Base-by-base conservation (phyloP, 1,284 basidiomycete species). In the Pulveroboletus sp. region DNA sequence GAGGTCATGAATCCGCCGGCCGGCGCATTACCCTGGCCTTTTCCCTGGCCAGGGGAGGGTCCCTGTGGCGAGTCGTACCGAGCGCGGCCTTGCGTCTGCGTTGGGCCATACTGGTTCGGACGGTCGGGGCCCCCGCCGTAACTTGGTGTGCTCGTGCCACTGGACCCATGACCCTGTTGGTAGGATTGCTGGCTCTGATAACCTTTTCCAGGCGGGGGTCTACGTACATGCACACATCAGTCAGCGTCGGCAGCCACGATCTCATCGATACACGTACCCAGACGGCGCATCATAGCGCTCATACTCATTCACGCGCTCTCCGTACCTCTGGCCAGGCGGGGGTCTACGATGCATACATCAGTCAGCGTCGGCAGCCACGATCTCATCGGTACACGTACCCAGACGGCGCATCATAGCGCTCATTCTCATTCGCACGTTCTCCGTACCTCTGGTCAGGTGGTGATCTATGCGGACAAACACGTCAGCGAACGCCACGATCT, bases 1-100 rank as follows among this genome's bases (percentile, higher is more conserved):
- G 68, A 57, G 2, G 53, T 18, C 2, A 9, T 22, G 5, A 71
- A 65, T 20, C 54, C 71, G 5, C 68, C 71, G n/a, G 54, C 26
- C 9, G 71, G 68, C 10, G 56, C 31, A 25, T 67, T 65, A 2
- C 51, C 57, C 28, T 52, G 49, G n/a, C 45, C 40, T 43, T 22
- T 49, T 5, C 55, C 57, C 26, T 48, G 29, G 6, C 54, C 47
- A 39, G 52, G 1, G 11, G 50, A 35, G 29, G 36, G 42, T 26
- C 44, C 61, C 22, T 61, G 45, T 11, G 52, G 40, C 0, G 53
- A 18, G 5, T 58, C 57, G 20, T 65, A 57, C 42, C 54, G 55
- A 42, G 53, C 4, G 3, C 49, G 63, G 9, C 53, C 54, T 22
- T 64, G 59, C n/a, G 58, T 39, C 26, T 55, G 54, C 20, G 52